These are phyloP conservation scores for Trichoderma harzianum DNA, from an alignment of 2,329 filamentous ascomycete species.

Conservation along the genomic window DNA sequence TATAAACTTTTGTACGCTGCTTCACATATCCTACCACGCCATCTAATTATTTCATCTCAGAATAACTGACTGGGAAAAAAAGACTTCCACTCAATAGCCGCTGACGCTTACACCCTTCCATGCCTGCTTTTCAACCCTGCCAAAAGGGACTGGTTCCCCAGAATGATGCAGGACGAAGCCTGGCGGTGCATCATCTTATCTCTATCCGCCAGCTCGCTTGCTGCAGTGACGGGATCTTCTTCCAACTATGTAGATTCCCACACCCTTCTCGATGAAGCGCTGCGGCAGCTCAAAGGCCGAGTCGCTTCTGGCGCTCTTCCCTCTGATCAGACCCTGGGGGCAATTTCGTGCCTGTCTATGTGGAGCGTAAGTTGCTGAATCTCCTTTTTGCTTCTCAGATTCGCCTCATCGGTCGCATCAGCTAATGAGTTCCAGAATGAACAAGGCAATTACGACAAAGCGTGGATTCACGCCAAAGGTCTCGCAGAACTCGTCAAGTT, in stretches of 20 bases:
- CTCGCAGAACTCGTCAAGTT: constrained; percentile 11
- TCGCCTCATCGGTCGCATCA: background rate
- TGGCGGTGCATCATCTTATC: constrained; percentile 12
- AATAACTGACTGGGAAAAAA: background rate
- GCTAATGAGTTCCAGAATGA: background rate
- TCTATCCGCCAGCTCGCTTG: constrained; percentile 2
- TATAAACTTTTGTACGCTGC: constrained; percentile 4
- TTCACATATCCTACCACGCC: background rate
- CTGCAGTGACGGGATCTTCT: background rate
- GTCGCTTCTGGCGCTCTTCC: background rate
- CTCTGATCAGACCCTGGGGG: constrained; percentile 6
- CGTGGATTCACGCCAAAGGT: constrained; percentile 1
- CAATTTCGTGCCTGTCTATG: background rate
- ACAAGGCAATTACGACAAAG: background rate
- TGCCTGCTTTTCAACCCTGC: constrained; percentile 7
- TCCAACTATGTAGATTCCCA: constrained; percentile 2
- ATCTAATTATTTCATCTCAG: background rate
- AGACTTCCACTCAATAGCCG: constrained; percentile 12
- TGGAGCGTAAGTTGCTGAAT: background rate
- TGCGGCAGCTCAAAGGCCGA: background rate
- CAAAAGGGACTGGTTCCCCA: constrained; percentile 14
- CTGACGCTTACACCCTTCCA: constrained; percentile 1
- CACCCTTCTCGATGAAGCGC: background rate
- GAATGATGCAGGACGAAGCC: constrained; percentile 3
- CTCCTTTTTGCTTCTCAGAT: background rate